Evolutionary conservation across 2,329 filamentous ascomycete genomes (phyloP).

Genomic region (Penicillium capsulatum): DNA sequence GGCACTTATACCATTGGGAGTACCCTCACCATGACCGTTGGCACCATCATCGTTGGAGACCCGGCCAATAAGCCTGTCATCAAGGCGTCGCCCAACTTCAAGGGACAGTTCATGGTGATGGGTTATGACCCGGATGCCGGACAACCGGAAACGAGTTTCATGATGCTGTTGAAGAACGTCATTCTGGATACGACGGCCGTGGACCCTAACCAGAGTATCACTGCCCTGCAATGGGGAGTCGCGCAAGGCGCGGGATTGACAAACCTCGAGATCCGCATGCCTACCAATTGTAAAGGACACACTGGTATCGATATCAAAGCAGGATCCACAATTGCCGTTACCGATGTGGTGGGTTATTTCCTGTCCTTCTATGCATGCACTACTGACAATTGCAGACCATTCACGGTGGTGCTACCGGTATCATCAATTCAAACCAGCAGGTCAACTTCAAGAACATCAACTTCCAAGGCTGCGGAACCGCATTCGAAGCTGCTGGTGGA

Average conservation of each 20-base stretch:
- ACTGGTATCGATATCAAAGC: constrained; percentile 27
- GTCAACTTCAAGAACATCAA: constrained; percentile 46
- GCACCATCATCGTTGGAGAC: constrained; percentile 32
- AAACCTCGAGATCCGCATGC: constrained; percentile 34
- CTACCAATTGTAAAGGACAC: constrained; percentile 24
- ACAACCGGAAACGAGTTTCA: constrained; percentile 29
- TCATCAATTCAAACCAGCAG: constrained; percentile 31
- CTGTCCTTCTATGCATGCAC: no score
- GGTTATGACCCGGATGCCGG: constrained; percentile 24
- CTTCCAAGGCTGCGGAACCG: constrained; percentile 58
- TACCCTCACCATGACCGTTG: constrained; percentile 26
- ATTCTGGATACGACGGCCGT: constrained; percentile 31
- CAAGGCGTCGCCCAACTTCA: constrained; percentile 24
- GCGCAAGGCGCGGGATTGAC: constrained; percentile 32
- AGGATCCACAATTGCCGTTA: constrained; percentile 26
- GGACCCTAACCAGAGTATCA: constrained; percentile 14
- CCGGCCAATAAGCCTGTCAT: constrained; percentile 29
- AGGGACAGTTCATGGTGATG: constrained; percentile 27
- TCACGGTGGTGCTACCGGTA: constrained; percentile 26
- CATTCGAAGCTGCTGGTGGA: constrained; percentile 41
- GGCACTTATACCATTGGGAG: constrained; percentile 25
- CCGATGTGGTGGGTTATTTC: constrained; percentile 25
- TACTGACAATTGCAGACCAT: constrained; percentile 20
- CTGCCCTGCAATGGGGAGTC: constrained; percentile 34
- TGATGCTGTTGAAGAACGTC: constrained; percentile 31